phyloP scores from a whole-genome alignment of 257 asterid genomes.

The Solanum bulbocastanum region DNA sequence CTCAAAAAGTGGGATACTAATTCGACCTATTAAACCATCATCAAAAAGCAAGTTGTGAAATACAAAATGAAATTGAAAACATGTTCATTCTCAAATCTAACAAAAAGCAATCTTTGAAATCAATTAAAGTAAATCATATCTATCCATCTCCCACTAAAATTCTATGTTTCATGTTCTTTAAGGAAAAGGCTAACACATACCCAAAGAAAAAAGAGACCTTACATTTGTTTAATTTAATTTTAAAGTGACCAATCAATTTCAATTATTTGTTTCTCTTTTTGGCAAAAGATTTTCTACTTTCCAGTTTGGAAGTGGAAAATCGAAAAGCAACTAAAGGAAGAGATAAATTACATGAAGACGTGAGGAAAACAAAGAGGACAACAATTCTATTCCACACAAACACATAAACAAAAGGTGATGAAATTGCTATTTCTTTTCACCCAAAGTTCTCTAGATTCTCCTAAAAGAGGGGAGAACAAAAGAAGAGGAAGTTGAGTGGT shows the following conservation, averaged over 20 bases:
- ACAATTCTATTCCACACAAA: background rate
- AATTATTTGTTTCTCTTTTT: background rate
- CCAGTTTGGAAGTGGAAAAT: background rate
- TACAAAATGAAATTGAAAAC: background rate
- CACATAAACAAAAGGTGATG: background rate
- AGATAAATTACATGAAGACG: background rate
- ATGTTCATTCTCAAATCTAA: background rate
- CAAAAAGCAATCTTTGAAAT: background rate
- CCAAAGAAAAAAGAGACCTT: background rate
- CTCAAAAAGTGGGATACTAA: background rate
- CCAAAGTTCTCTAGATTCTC: background rate
- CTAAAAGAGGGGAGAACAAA: background rate
- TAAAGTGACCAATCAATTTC: background rate
- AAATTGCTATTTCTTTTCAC: background rate
- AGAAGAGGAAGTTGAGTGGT: background rate
- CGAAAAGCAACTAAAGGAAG: background rate
- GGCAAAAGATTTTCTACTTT: background rate
- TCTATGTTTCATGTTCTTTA: background rate
- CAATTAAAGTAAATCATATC: background rate
- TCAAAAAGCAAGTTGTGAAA: background rate
- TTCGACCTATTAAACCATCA: background rate
- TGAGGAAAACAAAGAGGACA: background rate
- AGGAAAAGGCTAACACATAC: background rate
- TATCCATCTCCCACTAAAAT: background rate
- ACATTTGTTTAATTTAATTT: background rate